These are phyloP conservation scores for Starmerella kuoi DNA, from an alignment of 805 yeast species.

Conservation along the genomic window DNA sequence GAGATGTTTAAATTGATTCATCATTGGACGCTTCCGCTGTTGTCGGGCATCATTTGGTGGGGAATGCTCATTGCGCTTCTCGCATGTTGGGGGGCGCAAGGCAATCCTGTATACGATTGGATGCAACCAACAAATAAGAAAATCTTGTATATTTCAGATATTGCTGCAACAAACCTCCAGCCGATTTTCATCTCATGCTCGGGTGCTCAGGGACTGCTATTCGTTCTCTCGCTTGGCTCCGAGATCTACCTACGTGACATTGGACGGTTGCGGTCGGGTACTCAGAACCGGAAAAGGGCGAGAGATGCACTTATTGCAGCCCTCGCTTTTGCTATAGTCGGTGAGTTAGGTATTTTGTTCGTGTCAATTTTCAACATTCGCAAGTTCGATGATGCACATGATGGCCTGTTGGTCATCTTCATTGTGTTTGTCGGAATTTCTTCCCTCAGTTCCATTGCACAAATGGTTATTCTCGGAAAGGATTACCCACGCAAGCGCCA, in stretches of 20 bases:
- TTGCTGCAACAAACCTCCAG: conserved; percentile 68
- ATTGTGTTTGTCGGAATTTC: conserved; percentile 54
- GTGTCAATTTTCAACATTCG: conserved; percentile 64
- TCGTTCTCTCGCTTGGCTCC: conserved; percentile 47
- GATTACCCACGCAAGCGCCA: conserved; percentile 30
- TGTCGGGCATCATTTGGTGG: conserved; percentile 69
- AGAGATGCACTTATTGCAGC: conserved; percentile 33
- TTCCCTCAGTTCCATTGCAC: conserved; percentile 34
- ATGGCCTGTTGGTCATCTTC: conserved; percentile 60
- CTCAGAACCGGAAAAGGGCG: conserved; percentile 6
- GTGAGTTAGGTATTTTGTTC: conserved; percentile 61
- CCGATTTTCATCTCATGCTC: conserved; percentile 75
- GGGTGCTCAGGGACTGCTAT: conserved; percentile 66
- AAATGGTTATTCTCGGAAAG: conserved; percentile 38
- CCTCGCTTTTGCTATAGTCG: conserved; percentile 39
- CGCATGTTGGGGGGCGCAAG: conserved; percentile 68
- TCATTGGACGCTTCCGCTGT: conserved; percentile 46
- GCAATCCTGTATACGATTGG: conserved; percentile 57
- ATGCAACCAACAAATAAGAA: conserved; percentile 33
- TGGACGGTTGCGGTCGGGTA: conserved; percentile 40
- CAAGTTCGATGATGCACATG: conserved; percentile 38
- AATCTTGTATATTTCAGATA: conserved; percentile 65
- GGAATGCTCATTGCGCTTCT: conserved; percentile 79
- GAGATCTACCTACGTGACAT: conserved; percentile 52
- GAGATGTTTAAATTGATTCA: conserved; percentile 23